Percentiles rank a stretch among this genome's conserved stretches.
Conservation (phyloP, 768 basidiomycete genomes). For the Psilocybe subaeruginosa region DNA sequence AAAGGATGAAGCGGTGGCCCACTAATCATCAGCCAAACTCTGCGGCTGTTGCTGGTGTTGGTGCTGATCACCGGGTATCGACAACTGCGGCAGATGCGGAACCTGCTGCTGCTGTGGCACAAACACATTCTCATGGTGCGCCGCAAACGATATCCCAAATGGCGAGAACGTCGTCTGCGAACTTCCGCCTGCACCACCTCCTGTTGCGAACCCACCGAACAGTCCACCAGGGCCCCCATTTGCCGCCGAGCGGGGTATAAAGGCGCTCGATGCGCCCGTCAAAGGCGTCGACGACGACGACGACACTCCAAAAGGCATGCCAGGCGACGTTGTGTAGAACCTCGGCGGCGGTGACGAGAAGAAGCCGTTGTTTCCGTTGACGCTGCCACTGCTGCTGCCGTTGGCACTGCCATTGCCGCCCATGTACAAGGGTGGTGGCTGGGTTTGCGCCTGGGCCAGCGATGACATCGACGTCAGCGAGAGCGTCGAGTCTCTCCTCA, state of each 20-base stretch:
- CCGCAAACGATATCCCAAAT: slow-evolving; percentile 19
- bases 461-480: slow-evolving; percentile 14
- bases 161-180: slow-evolving; percentile 23
- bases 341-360: slow-evolving; percentile 49
- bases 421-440: slow-evolving; percentile 2
- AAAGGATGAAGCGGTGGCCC: too few species aligned
- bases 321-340: slow-evolving; percentile 43
- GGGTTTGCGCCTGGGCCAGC: slow-evolving; percentile 9
- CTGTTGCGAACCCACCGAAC: slow-evolving; percentile 8
- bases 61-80: slow-evolving; percentile 22
- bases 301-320: slow-evolving; percentile 13
- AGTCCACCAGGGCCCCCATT: slow-evolving; percentile 9
- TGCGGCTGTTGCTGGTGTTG: slow-evolving; percentile 13
- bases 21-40: not conserved
- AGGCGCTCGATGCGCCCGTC: slow-evolving; percentile 34
- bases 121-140: slow-evolving; percentile 7
- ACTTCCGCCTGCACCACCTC: not conserved
- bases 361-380: slow-evolving; percentile 29
- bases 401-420: not conserved
- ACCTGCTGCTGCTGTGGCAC: slow-evolving; percentile 5
- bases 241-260: slow-evolving; percentile 34
- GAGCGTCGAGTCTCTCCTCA: slow-evolving; percentile 21
- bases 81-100: slow-evolving; percentile 13
- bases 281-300: slow-evolving; percentile 27
- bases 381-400: not conserved